phyloP scores from a whole-genome alignment of 352 stramenopile genomes.

The Globisporangium paddicum region DNA sequence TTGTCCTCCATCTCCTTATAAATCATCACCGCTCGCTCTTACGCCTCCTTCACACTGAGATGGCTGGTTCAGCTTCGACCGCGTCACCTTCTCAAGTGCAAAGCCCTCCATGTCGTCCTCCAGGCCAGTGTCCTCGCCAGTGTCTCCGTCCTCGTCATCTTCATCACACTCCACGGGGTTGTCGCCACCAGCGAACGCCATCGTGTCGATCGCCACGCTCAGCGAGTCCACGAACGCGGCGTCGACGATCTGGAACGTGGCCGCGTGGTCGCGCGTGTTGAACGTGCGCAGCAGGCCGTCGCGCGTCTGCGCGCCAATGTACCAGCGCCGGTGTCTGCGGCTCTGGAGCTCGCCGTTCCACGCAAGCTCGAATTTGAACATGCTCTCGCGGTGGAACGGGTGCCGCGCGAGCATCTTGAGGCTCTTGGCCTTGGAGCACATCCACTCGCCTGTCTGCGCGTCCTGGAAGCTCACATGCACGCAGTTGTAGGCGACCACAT shows the following conservation, averaged over 20 bases:
- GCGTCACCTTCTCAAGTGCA: background rate
- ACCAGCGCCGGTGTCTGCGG: conserved; percentile 58
- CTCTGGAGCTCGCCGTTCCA: conserved; percentile 73
- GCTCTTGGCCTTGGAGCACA: conserved; percentile 51
- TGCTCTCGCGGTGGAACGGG: conserved; percentile 51
- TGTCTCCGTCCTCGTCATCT: conserved; percentile 17
- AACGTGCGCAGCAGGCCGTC: conserved; percentile 63
- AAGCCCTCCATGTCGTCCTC: conserved; percentile 3
- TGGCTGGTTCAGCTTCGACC: background rate
- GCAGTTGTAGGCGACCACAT: conserved; percentile 49
- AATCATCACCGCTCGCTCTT: background rate
- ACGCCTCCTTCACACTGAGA: background rate
- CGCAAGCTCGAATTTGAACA: conserved; percentile 64
- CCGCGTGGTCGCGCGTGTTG: conserved; percentile 48
- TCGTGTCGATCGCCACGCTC: conserved; percentile 25
- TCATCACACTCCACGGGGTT: conserved; percentile 12
- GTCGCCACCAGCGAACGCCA: background rate
- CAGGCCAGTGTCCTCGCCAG: conserved; percentile 5
- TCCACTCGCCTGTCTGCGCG: conserved; percentile 28
- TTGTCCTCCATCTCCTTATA: background rate
- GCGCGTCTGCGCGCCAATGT: conserved; percentile 58
- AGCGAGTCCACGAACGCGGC: conserved; percentile 44
- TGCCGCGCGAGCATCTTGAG: conserved; percentile 39
- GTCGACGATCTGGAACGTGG: conserved; percentile 55
- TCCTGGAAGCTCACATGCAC: conserved; percentile 48